Conservation (phyloP, 1,139 yeast species). For the Candida freyschussii region DNA sequence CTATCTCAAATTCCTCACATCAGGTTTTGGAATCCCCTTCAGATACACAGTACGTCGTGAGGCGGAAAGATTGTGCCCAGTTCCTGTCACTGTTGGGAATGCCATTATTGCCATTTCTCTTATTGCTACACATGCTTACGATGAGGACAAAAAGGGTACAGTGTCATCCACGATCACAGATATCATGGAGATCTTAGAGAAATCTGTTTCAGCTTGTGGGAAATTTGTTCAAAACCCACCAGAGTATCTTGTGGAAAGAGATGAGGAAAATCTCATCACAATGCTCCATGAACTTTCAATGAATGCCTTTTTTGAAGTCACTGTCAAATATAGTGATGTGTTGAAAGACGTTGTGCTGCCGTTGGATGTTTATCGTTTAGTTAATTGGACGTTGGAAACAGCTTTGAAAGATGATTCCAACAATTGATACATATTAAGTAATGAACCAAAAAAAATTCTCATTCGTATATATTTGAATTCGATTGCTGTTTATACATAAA, state of each 20-base stretch:
- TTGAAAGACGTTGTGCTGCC: slow-evolving; percentile 59
- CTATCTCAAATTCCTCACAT: slow-evolving; percentile 25
- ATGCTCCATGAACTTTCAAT: slow-evolving; percentile 58
- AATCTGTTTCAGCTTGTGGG: slow-evolving; percentile 52
- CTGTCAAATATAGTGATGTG: slow-evolving; percentile 55
- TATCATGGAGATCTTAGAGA: slow-evolving; percentile 52
- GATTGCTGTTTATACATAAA: background rate
- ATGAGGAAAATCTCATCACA: slow-evolving; percentile 41
- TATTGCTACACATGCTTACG: slow-evolving; percentile 53
- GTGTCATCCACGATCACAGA: slow-evolving; percentile 54
- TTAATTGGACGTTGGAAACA: slow-evolving; percentile 66
- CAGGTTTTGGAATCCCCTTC: slow-evolving; percentile 43
- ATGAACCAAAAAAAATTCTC: too few relatives aligned
- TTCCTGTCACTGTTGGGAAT: slow-evolving; percentile 57
- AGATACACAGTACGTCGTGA: slow-evolving; percentile 47
- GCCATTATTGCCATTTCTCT: slow-evolving; percentile 59
- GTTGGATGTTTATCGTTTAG: slow-evolving; percentile 59
- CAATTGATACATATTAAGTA: too few relatives aligned
- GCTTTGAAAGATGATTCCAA: slow-evolving; percentile 39
- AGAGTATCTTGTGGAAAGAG: slow-evolving; percentile 22
- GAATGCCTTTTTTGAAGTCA: slow-evolving; percentile 58
- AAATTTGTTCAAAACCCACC: slow-evolving; percentile 36
- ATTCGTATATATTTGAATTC: too few relatives aligned
- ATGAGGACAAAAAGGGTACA: slow-evolving; percentile 55
- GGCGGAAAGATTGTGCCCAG: slow-evolving; percentile 53